Percentiles rank a stretch among this genome's conserved stretches.
Conservation (phyloP, 495 filamentous ascomycete genomes). For the Penicillium cinerascens region DNA sequence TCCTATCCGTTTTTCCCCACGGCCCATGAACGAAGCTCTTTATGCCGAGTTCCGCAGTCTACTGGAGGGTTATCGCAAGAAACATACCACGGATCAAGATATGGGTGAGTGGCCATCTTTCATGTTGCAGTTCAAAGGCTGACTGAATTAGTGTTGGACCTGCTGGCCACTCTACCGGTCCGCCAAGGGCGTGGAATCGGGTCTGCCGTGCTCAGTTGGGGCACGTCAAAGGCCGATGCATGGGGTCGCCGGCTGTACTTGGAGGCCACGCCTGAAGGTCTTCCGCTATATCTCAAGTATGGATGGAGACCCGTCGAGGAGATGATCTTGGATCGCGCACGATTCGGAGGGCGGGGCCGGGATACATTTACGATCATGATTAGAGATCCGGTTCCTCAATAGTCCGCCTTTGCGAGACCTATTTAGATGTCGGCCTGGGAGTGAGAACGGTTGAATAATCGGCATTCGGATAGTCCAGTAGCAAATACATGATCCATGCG, state of each 20-base stretch:
- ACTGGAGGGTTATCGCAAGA: constrained; percentile 14
- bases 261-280: constrained; percentile 51
- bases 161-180: constrained; percentile 43
- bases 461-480: no score
- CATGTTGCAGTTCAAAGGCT: neutral
- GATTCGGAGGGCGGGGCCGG: constrained; percentile 21
- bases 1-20: constrained; percentile 12
- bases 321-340: constrained; percentile 26
- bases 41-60: constrained; percentile 14
- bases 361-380: constrained; percentile 24
- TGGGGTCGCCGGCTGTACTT: constrained; percentile 46
- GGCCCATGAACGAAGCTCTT: constrained; percentile 17
- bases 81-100: constrained; percentile 16
- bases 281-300: constrained; percentile 49
- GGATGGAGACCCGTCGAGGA: constrained; percentile 49
- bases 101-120: constrained; percentile 17
- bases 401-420: neutral
- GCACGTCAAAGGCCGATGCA: constrained; percentile 47
- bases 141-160: constrained; percentile 31
- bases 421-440: no score
- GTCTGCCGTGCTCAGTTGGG: constrained; percentile 46
- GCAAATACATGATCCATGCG: no score
- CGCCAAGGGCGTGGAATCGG: constrained; percentile 51
- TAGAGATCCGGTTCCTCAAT: constrained; percentile 15
- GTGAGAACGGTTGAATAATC: no score